Conservation (phyloP, 306 rosid genomes). For the Castanospermum australe region DNA sequence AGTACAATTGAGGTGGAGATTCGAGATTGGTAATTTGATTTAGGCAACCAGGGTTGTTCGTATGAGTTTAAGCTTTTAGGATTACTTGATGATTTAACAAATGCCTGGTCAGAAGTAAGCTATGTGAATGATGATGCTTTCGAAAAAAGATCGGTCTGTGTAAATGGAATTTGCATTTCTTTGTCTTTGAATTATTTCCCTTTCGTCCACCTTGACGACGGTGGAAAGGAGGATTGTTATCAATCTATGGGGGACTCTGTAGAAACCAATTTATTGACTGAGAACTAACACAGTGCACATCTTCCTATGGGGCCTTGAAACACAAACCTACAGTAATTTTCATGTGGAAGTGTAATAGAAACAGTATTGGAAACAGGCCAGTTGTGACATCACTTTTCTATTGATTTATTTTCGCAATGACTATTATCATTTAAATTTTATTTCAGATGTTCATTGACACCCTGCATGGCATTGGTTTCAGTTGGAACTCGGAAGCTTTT, state of each 20-base stretch:
- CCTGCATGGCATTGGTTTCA: constrained; percentile 29
- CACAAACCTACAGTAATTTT: not conserved
- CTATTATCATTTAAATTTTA: not conserved
- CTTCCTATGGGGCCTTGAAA: not conserved
- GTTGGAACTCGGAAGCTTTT: constrained; percentile 72
- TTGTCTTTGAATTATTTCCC: not conserved
- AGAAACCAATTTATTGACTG: not conserved
- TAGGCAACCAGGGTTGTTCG: not conserved
- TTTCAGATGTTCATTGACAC: not conserved
- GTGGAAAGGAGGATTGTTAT: not conserved
- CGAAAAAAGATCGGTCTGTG: not conserved
- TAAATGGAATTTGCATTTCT: not conserved
- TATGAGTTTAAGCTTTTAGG: not conserved
- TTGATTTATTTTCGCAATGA: not conserved
- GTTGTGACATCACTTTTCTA: not conserved
- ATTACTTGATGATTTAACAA: not conserved
- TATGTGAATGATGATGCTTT: too few species aligned
- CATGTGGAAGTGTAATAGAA: not conserved
- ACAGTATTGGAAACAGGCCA: not conserved
- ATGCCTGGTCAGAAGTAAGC: not conserved
- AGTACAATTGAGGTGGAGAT: not conserved
- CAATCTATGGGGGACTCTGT: not conserved
- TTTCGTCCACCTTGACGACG: not conserved
- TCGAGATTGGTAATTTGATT: not conserved
- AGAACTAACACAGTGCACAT: not conserved